These are phyloP conservation scores for Wickerhamomyces queroliae DNA, from an alignment of 805 yeast species.

Conservation along the genomic window DNA sequence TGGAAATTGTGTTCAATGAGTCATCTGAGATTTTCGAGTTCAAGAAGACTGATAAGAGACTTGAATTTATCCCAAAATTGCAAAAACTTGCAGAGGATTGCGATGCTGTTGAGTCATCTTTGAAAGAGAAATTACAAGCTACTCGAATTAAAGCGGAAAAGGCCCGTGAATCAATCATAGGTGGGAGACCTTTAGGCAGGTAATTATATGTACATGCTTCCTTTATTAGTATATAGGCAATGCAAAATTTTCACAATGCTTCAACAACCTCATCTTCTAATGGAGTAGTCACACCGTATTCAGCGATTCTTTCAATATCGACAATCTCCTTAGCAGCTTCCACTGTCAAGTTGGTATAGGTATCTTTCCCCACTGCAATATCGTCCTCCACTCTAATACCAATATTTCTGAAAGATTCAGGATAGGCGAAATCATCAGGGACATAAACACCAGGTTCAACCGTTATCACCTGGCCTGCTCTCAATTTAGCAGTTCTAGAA, in stretches of 20 bases:
- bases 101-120: slow-evolving; percentile 12
- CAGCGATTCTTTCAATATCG: slow-evolving; percentile 71
- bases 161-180: neutral
- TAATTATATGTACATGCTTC: neutral
- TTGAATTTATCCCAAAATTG: slow-evolving; percentile 9
- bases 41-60: slow-evolving; percentile 8
- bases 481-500: slow-evolving; percentile 49
- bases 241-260: slow-evolving; percentile 5
- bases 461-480: slow-evolving; percentile 78
- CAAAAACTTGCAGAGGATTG: slow-evolving; percentile 14
- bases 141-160: neutral
- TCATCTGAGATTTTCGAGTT: slow-evolving; percentile 10
- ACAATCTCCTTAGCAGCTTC: slow-evolving; percentile 82
- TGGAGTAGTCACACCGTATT: slow-evolving; percentile 50
- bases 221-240: too few species aligned
- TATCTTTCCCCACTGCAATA: slow-evolving; percentile 66
- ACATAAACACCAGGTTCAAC: slow-evolving; percentile 95
- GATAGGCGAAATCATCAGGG: slow-evolving; percentile 66
- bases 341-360: slow-evolving; percentile 58
- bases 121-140: slow-evolving; percentile 5
- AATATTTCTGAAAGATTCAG: slow-evolving; percentile 74
- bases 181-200: neutral
- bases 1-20: slow-evolving; percentile 9
- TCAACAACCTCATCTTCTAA: slow-evolving; percentile 36
- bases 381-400: slow-evolving; percentile 97